phyloP scores from a whole-genome alignment of 805 yeast species.

The Wickerhamomyces chaumierensis region DNA sequence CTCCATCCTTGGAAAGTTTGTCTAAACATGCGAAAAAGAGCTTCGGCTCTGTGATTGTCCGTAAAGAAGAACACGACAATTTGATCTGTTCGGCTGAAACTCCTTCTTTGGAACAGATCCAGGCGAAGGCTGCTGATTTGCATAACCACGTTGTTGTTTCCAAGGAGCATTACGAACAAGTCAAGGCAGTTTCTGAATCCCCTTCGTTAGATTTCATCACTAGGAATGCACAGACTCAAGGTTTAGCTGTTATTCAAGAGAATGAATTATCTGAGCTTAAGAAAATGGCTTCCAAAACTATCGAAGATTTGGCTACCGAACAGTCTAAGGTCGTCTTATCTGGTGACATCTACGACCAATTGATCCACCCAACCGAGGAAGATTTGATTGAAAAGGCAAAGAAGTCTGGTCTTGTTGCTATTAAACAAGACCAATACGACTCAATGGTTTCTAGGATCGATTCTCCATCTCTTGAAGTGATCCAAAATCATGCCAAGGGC shows the following conservation, averaged over 20 bases:
- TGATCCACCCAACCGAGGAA: conserved; percentile 10
- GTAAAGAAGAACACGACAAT: conserved; percentile 4
- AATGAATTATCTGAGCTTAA: conserved; percentile 3
- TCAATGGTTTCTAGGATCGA: neutral
- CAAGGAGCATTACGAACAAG: conserved; percentile 13
- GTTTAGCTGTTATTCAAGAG: conserved; percentile 9
- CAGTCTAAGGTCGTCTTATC: conserved; percentile 8
- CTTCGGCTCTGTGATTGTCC: conserved; percentile 3
- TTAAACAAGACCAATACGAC: conserved; percentile 1
- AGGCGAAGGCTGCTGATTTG: conserved; percentile 8
- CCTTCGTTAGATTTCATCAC: conserved; percentile 7
- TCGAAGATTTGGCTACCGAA: conserved; percentile 8
- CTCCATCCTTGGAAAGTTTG: conserved; percentile 9
- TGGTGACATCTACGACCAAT: conserved; percentile 7
- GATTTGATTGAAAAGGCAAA: conserved; percentile 7
- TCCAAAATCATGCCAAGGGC: too few species aligned
- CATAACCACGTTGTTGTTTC: conserved; percentile 17
- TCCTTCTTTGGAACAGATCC: conserved; percentile 18
- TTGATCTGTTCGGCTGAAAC: conserved; percentile 10
- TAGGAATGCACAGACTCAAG: conserved; percentile 9
- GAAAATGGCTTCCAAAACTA: conserved; percentile 1
- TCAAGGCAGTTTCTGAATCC: conserved; percentile 10
- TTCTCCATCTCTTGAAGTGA: conserved; percentile 1
- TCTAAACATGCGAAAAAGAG: conserved; percentile 2
- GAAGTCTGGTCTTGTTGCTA: conserved; percentile 7